Evolutionary conservation across 495 filamentous ascomycete genomes (phyloP).

Genomic region (Tricharina praecox): DNA sequence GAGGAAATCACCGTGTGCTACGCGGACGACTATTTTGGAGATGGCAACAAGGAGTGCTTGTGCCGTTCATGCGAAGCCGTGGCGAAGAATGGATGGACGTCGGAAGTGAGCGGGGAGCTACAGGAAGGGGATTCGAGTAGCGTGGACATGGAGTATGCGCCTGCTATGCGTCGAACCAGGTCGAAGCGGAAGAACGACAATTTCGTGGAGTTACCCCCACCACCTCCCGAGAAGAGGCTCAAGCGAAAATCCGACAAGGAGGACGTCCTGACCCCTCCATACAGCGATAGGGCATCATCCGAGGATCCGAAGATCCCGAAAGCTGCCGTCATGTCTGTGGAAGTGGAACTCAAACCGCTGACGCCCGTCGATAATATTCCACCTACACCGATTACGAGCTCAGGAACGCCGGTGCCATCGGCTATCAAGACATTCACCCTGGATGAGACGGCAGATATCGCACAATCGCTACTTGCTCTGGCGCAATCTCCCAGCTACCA

Average conservation of each 20-base stretch:
- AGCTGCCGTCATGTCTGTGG: background rate
- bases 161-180: constrained; percentile 11
- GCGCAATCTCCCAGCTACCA: constrained; percentile 6
- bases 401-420: background rate
- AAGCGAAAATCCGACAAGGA: constrained; percentile 9
- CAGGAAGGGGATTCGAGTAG: background rate
- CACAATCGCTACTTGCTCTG: constrained; percentile 13
- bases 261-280: constrained; percentile 18
- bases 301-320: constrained; percentile 8
- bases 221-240: constrained; percentile 5
- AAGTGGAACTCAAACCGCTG: background rate
- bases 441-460: constrained; percentile 7
- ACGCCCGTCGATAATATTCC: background rate
- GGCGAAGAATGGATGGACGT: constrained; percentile 65
- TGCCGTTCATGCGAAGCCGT: constrained; percentile 72
- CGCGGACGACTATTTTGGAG: constrained; percentile 89
- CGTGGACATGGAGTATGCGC: constrained; percentile 9
- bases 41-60: constrained; percentile 86
- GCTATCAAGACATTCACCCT: background rate
- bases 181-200: constrained; percentile 10
- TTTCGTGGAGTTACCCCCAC: background rate
- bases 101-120: constrained; percentile 11
- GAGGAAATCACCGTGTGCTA: constrained; percentile 92
- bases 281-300: constrained; percentile 18
- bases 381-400: background rate